Evolutionary conservation across 73 alveolate species (phyloP).

Genomic region (Tetrahymena thermophila): DNA sequence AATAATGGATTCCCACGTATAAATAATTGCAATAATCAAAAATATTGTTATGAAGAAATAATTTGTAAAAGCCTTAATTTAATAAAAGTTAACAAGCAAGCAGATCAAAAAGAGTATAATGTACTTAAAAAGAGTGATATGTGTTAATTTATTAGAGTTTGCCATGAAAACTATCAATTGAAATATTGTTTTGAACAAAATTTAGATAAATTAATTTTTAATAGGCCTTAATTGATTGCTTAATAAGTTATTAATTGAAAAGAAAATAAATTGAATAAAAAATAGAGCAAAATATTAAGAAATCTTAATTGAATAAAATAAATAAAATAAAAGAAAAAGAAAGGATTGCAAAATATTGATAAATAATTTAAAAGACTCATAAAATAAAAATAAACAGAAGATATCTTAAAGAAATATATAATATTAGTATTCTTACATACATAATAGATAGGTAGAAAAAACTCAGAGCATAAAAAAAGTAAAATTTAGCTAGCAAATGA

Average conservation of each 20-base stretch:
- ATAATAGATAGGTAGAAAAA: constrained; percentile 13
- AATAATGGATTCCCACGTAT: background rate
- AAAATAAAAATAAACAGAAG: background rate
- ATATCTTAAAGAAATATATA: background rate
- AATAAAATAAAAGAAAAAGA: background rate
- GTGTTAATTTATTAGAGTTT: background rate
- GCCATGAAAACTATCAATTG: background rate
- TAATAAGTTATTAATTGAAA: background rate
- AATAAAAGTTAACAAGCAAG: background rate
- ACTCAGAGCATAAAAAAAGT: background rate
- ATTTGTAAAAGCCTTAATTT: background rate
- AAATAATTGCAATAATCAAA: background rate
- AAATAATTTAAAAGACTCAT: background rate
- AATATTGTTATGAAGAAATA: background rate
- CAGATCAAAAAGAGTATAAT: background rate
- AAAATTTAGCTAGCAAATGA: constrained; percentile 43
- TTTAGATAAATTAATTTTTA: background rate
- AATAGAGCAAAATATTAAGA: background rate
- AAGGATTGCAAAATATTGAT: background rate
- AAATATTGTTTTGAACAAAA: background rate
- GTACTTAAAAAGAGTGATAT: background rate
- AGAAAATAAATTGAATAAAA: background rate
- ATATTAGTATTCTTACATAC: background rate
- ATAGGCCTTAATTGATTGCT: background rate
- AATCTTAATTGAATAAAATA: background rate